Base-by-base conservation (phyloP, 2,329 filamentous ascomycete species). In the Monosporascus sp. region DNA sequence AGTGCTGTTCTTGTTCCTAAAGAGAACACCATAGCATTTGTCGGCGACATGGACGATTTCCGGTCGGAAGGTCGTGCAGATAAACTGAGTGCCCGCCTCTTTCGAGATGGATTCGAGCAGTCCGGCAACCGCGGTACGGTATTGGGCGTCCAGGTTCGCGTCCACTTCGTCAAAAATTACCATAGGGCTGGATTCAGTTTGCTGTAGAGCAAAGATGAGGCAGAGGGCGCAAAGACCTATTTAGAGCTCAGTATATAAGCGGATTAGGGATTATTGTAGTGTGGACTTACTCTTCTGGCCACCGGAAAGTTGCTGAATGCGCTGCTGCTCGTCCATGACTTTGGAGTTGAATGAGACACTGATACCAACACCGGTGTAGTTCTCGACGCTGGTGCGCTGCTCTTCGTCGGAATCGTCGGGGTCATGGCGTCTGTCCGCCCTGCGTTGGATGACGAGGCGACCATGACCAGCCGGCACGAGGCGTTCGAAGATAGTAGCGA, bases 91-190 rank as follows among this genome's bases (percentile, higher is more conserved):
- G 56, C 80, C 79, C 15, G 79, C 80, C 60, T 85, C 82, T 55
- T 80, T 75, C 15, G 86, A 90, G 58, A 90, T 91, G 51, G 85
- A 86, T 65, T 93, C 79, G 22, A 99, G 80, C 75, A 97, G 89
- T 52, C 89, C 82, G 3, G 94, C 94, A 11, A 99, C 94, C 1
- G 94, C 93, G 1, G 94, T 97, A 56, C 94, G 88, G 75, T 99
- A 99, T 72, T 99, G 94, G 1, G 94, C 92, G 69, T 99, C 94
- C 24, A 99, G 82, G 68, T 99, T 99, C 70, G 94, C 94, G 67
- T 99, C 94, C 58, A 99, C 96, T 72, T 99, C 94, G 70, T 99
- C 94, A 63, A 99, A 99, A 65, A 99, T 92, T 69, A 99, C 97
- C 79, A 99, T 97, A 1, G 94, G 94, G 45, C 93, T 95, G 9